Percentiles rank a stretch among this genome's conserved stretches.
phyloP scores from a whole-genome alignment of 768 basidiomycete species.

The Hydnum rufescens region DNA sequence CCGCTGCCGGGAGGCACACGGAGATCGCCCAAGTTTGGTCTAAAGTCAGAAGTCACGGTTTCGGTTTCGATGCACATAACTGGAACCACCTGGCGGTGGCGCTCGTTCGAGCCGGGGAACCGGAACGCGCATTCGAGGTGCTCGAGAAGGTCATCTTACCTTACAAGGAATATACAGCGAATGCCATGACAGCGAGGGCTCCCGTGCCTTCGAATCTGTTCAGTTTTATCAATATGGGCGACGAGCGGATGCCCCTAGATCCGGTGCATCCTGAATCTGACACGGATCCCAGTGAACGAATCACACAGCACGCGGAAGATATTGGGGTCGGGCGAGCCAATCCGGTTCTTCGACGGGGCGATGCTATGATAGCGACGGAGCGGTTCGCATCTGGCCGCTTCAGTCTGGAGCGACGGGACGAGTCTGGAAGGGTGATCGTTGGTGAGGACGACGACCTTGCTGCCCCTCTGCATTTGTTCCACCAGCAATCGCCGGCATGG shows the following conservation, averaged over 20 bases:
- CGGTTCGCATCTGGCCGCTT: neutral
- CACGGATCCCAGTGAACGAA: too few species aligned
- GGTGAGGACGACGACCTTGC: slow-evolving; percentile 25
- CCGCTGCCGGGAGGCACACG: slow-evolving; percentile 36
- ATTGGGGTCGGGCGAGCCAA: neutral
- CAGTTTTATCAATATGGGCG: slow-evolving; percentile 14
- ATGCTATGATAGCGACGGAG: neutral
- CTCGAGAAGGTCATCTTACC: slow-evolving; percentile 59
- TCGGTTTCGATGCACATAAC: slow-evolving; percentile 71
- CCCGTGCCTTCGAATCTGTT: slow-evolving; percentile 23
- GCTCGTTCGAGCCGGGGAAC: slow-evolving; percentile 58
- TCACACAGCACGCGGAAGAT: neutral
- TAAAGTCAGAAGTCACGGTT: slow-evolving; percentile 37
- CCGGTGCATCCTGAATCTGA: neutral
- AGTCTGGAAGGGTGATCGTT: too few species aligned
- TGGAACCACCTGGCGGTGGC: slow-evolving; percentile 74
- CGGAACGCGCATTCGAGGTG: slow-evolving; percentile 68
- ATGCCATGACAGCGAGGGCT: slow-evolving; percentile 15
- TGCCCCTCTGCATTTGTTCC: slow-evolving; percentile 39
- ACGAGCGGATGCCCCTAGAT: neutral
- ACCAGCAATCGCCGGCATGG: slow-evolving; percentile 44
- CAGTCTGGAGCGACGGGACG: too few species aligned
- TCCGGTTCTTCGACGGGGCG: neutral
- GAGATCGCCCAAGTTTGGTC: slow-evolving; percentile 51
- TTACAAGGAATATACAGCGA: slow-evolving; percentile 22